Conservation (phyloP, 345 rosid genomes). For the Eucalyptus rudis region DNA sequence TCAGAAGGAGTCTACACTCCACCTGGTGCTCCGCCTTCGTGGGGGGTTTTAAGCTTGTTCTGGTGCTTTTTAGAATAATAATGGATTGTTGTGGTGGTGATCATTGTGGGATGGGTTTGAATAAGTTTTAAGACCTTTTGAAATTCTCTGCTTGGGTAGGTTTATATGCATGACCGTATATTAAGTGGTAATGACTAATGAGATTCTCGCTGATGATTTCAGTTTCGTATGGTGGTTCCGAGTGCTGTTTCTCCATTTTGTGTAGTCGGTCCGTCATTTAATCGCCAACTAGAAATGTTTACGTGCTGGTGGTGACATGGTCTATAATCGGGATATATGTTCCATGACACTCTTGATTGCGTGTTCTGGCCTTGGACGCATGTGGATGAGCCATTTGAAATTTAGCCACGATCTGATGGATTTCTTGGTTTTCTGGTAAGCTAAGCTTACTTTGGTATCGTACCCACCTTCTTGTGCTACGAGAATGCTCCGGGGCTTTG, state of each 20-base stretch:
- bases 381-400: not conserved
- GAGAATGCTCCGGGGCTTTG: not conserved
- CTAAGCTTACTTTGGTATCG: not conserved
- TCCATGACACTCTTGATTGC: not conserved
- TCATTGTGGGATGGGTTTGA: not conserved
- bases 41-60: not conserved
- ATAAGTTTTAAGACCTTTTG: not conserved
- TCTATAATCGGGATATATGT: not conserved
- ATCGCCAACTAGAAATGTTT: not conserved
- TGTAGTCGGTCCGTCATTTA: not conserved
- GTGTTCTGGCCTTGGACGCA: not conserved
- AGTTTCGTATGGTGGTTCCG: not conserved
- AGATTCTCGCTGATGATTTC: not conserved
- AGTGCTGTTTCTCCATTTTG: not conserved
- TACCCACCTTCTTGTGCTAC: not conserved
- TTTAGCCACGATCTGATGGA: not conserved
- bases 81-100: not conserved
- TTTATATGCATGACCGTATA: not conserved
- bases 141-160: not conserved
- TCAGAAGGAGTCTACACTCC: not conserved
- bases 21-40: not conserved
- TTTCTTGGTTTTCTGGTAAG: not conserved
- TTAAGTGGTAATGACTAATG: not conserved
- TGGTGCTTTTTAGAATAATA: not conserved
- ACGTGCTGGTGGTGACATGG: not conserved